Evolutionary conservation across 495 filamentous ascomycete species (phyloP).

Genomic region (Acidiella bohemica): DNA sequence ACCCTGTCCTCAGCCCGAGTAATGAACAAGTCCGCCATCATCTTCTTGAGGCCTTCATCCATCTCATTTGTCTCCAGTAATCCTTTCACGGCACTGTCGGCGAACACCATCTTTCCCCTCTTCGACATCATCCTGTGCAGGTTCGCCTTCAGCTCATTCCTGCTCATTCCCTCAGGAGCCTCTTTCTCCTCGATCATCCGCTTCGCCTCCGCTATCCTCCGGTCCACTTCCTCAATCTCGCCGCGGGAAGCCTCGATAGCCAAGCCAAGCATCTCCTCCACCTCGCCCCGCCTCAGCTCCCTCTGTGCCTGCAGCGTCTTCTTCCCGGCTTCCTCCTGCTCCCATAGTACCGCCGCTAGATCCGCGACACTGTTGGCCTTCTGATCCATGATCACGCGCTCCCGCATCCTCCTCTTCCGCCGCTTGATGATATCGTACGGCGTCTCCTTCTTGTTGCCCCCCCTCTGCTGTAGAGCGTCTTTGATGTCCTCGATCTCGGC

Average conservation of each 20-base stretch:
- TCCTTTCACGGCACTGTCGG: background rate
- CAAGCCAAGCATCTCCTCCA: constrained; percentile 30
- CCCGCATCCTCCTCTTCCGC: constrained; percentile 44
- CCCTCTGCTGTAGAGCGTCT: constrained; percentile 7
- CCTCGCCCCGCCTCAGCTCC: constrained; percentile 32
- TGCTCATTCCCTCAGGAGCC: constrained; percentile 2
- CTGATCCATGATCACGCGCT: constrained; percentile 62
- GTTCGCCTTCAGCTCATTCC: constrained; percentile 2
- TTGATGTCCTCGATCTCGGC: constrained; percentile 32
- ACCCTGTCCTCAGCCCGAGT: too few relatives aligned
- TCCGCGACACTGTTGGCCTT: constrained; percentile 82
- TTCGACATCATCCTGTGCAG: background rate
- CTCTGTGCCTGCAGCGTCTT: constrained; percentile 20
- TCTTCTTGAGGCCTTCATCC: too few relatives aligned
- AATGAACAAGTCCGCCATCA: too few relatives aligned
- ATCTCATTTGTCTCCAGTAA: background rate
- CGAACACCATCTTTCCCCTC: constrained; percentile 2
- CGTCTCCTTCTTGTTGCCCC: constrained; percentile 35
- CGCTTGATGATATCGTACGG: constrained; percentile 32
- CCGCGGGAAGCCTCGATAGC: constrained; percentile 25
- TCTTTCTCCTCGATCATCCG: background rate
- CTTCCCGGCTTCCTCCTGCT: constrained; percentile 29
- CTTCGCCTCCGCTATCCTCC: constrained; percentile 27
- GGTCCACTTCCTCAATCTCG: constrained; percentile 28
- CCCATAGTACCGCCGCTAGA: constrained; percentile 59